Base-by-base conservation (phyloP, 345 rosid species). In the Sonneratia alba region DNA sequence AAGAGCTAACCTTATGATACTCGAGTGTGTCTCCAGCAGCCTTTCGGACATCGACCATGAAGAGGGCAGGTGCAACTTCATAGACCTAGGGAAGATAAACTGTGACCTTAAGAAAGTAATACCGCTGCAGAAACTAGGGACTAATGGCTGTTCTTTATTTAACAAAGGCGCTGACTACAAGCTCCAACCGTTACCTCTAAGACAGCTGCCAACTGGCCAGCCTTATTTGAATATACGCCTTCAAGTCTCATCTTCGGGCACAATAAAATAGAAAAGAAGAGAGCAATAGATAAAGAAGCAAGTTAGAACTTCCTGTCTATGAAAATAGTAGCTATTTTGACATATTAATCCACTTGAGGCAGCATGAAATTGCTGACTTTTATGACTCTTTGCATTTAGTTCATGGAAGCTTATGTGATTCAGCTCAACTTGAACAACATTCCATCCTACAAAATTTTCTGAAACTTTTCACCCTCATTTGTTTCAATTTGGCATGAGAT, bases 11-110 rank as follows among this genome's bases (percentile, higher is more conserved):
- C 97, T 90, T 90, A 81, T 87, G 96, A 80, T 91, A 95, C 79
- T 90, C 93, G 69, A 87, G 90, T 71, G 96, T 86, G 73, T 94
- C 97, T 65, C 97, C 97, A 47, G 97, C 84, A 61, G 97, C 97
- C 77, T 95, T 95, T 68, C 96, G 82, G 43, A 84, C 92, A 74
- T 94, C 97, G 64, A 87, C 89, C 98, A 91, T 91, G 89, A 90
- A 91, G 70, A 95, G 92, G 3, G 92, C 84, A 19, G 93, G 95
- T 32, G 97, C 99, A 74, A 94, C 97, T 86, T 95, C 96, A 72
- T 69, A 95, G 71, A 90, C 81, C 99, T 95, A 71, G 0, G 64
- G 2, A 57, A 34, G 38, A 70, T 74, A 37, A 55, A 71, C 59
- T 15, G 18, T 24, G 19, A 36, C 8, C 73, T 68, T 38, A 37